Evolutionary conservation across 2,329 filamentous ascomycete species (phyloP), one percentile per base, ranked within the genome.

Genomic region (Epichloe typhina): DNA sequence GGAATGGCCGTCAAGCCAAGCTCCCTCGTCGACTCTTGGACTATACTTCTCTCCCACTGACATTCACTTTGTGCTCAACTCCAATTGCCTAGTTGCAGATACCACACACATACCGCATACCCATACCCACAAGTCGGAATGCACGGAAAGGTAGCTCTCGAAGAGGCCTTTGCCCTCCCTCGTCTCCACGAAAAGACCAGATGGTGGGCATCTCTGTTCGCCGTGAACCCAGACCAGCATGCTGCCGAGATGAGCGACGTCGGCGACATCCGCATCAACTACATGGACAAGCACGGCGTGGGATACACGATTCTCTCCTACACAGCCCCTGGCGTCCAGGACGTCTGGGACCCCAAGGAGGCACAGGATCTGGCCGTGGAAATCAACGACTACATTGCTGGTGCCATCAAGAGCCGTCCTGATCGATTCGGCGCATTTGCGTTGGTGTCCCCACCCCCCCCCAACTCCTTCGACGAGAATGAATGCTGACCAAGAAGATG

Each of bases 161-260:
- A 83, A 61, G 79, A 83, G 64, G 77, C 78, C 13, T 82, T 81
- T 55, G 75, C 74, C 53, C 69, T 82, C 6, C 77, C 80, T 43
- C 72, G 77, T 36, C 71, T 81, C 54, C 69, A 73, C 44, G 76
- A 82, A 55, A 75, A 75, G 62, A 79, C 76, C 5, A 67, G 69
- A 57, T 81, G 78, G 77, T 82, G 78, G 78, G 80, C 79, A 1
- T 65, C 68, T 4, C 63, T 83, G 21, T 83, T 82, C 59, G 72
- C 77, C 13, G 68, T 74, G n/a, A 73, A 82, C 55, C 69, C 75
- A 2, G 76, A 79, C 11, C 76, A 75, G 61, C 79, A 83, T 54
- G 70, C 72, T 50, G 67, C 63, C 26, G 77, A 83, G 62, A 83
- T 72, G 56, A 64, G 66, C 43, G 69, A 71, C 49, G 58, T 72